phyloP scores from a whole-genome alignment of 2,329 filamentous ascomycete species.

The Diaporthe sp. region DNA sequence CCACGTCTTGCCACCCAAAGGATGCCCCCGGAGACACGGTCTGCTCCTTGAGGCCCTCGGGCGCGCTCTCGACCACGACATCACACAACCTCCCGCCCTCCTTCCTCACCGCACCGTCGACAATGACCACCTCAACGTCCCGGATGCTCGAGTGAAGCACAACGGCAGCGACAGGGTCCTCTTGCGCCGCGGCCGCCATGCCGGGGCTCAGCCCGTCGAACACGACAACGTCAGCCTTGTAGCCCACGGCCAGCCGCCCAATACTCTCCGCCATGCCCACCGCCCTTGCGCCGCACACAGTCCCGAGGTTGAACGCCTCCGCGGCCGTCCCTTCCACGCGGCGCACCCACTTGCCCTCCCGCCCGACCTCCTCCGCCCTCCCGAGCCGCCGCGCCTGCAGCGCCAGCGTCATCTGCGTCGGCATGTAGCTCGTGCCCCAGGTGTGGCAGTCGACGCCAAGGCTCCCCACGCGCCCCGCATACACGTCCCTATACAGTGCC shows the following conservation, averaged over 20 bases:
- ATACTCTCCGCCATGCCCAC: constrained; percentile 56
- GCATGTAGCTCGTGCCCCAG: constrained; percentile 48
- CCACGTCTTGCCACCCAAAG: constrained; percentile 31
- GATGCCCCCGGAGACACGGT: neutral
- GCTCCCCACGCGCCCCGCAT: constrained; percentile 46
- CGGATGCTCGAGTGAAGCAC: constrained; percentile 57
- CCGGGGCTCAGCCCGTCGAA: constrained; percentile 53
- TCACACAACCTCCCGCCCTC: constrained; percentile 46
- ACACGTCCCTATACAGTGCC: constrained; percentile 49
- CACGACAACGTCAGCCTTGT: constrained; percentile 62
- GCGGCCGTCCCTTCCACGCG: constrained; percentile 51
- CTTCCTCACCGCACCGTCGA: constrained; percentile 58
- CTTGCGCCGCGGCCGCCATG: constrained; percentile 56
- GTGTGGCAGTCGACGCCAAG: constrained; percentile 54
- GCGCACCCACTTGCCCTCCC: constrained; percentile 44
- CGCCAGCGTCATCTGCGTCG: constrained; percentile 50
- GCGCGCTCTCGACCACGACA: constrained; percentile 6
- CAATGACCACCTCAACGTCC: constrained; percentile 58
- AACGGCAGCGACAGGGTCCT: constrained; percentile 58
- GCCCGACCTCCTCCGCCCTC: constrained; percentile 48
- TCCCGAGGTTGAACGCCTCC: constrained; percentile 63
- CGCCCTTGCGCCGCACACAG: constrained; percentile 60
- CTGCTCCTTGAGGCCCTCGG: neutral
- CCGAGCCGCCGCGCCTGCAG: constrained; percentile 50
- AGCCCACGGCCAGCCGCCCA: constrained; percentile 60